phyloP scores from a whole-genome alignment of 441 rosid species.

The Brassica hybrid region DNA sequence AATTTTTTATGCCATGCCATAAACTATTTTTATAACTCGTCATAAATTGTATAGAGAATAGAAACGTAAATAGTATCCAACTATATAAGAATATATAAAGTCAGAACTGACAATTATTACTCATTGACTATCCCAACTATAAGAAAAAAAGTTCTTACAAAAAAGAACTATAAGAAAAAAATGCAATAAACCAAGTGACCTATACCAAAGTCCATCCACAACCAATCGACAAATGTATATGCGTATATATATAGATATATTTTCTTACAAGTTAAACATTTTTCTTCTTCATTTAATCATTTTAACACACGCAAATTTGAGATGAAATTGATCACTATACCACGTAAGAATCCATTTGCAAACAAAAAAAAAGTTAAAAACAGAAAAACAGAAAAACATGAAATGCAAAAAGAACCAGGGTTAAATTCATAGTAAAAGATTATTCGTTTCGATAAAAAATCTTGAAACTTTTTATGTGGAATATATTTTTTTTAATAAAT shows the following conservation, averaged over 20 bases:
- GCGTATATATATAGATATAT: background rate
- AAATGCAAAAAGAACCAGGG: constrained; percentile 17
- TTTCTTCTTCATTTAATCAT: background rate
- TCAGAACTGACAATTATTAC: constrained; percentile 36
- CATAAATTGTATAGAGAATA: background rate
- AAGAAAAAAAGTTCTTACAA: background rate
- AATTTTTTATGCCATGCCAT: background rate
- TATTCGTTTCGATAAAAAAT: constrained; percentile 2
- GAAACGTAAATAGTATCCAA: constrained; percentile 9
- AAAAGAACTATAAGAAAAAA: constrained; percentile 29
- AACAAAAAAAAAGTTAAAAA: background rate
- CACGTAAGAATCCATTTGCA: background rate
- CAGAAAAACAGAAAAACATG: background rate
- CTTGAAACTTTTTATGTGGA: constrained; percentile 5
- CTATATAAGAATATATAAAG: constrained; percentile 17
- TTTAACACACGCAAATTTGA: background rate
- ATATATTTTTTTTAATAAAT: constrained; percentile 17
- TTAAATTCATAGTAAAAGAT: constrained; percentile 13
- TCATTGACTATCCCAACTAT: constrained; percentile 45
- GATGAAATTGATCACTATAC: background rate
- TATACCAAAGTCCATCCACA: constrained; percentile 31
- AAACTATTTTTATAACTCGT: background rate
- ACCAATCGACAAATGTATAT: constrained; percentile 3
- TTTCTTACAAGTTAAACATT: background rate
- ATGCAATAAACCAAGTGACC: constrained; percentile 25